A percentile compares a stretch with the other conserved stretches of the same genome.
Conservation (phyloP, 495 filamentous ascomycete species). For the Annulohypoxylon maeteangense region DNA sequence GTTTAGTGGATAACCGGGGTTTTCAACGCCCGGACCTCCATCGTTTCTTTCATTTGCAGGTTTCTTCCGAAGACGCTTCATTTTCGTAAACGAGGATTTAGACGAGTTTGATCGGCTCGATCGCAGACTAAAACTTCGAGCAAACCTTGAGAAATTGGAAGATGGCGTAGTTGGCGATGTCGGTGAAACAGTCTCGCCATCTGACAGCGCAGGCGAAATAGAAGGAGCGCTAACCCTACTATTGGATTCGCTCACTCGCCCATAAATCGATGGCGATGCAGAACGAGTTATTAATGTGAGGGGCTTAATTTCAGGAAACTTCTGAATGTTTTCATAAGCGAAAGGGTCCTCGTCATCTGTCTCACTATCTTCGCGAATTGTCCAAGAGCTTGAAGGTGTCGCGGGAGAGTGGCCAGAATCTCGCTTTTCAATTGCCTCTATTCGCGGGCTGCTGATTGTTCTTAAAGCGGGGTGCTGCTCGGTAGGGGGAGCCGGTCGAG, state of each 20-base stretch:
- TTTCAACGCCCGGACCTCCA: conserved; percentile 22
- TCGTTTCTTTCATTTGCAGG: conserved; percentile 32
- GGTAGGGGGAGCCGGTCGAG: conserved; percentile 54
- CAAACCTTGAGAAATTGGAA: conserved; percentile 48
- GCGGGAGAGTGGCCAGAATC: conserved; percentile 67
- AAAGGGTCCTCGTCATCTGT: conserved; percentile 47
- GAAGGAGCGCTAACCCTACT: conserved; percentile 44
- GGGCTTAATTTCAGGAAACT: conserved; percentile 32
- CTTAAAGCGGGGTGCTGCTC: conserved; percentile 62
- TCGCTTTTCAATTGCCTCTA: conserved; percentile 52
- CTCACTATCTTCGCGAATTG: conserved; percentile 57
- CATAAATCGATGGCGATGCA: conserved; percentile 41
- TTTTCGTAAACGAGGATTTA: conserved; percentile 37
- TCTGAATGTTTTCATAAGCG: conserved; percentile 50
- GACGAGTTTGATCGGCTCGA: conserved; percentile 46
- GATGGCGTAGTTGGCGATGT: conserved; percentile 49
- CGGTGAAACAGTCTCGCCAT: conserved; percentile 42
- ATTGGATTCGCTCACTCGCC: conserved; percentile 48
- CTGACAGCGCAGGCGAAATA: conserved; percentile 34
- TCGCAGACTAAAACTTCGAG: conserved; percentile 54
- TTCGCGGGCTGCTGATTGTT: conserved; percentile 46
- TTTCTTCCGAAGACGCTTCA: conserved; percentile 52
- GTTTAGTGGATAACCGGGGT: conserved; percentile 45
- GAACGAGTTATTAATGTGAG: conserved; percentile 41
- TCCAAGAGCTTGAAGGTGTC: conserved; percentile 55